Evolutionary conservation across 2,329 filamentous ascomycete species (phyloP), one percentile per base, ranked within the genome.

Genomic region (Colletotrichum camelliae): DNA sequence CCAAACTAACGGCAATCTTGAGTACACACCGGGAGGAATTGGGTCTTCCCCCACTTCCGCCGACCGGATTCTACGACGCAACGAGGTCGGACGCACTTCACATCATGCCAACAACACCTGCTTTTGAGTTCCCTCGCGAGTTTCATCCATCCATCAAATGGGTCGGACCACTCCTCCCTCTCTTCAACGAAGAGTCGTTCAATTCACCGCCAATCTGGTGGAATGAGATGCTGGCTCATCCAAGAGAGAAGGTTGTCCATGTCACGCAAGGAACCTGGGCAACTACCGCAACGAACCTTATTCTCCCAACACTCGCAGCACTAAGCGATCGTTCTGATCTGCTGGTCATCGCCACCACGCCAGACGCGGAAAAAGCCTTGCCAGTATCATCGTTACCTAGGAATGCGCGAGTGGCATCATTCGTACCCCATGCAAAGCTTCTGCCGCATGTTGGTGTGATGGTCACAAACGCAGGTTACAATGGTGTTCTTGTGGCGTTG

Each of bases 381-480:
- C 29, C 55, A 3, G 24, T 57, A 4, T 27, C 13, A 0, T 29
- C 55, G 1, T 12, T 68, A 1, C 58, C 64, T 1, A 13, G 55
- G 4, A 74, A 76, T 31, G 69, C 70, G 13, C 39, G 65, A 13
- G 24, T 39, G 2, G 79, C 79, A 0, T 39, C 65, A 4, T 79
- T 77, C 24, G 12, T 80, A 4, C 78, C 79, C 1, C 77, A 78
- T 37, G 68, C 77, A 12, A 72, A 64, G 15, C 75, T 80, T 1
- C 60, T 80, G 4, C 79, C 79, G 7, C 77, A 80, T n/a, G 79
- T 79, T 5, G 78, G 81, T 88, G 37, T 68, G 77, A 77, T 80
- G 76, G 77, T 79, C 5, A 79, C 77, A 16, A 79, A 80, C 60
- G 79, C 74, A 16, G 78, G 78, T 16, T 80, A 80, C 62, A 77